Evolutionary conservation across 75 land plant genomes (phyloP).

Genomic region (Cupressus sempervirens): DNA sequence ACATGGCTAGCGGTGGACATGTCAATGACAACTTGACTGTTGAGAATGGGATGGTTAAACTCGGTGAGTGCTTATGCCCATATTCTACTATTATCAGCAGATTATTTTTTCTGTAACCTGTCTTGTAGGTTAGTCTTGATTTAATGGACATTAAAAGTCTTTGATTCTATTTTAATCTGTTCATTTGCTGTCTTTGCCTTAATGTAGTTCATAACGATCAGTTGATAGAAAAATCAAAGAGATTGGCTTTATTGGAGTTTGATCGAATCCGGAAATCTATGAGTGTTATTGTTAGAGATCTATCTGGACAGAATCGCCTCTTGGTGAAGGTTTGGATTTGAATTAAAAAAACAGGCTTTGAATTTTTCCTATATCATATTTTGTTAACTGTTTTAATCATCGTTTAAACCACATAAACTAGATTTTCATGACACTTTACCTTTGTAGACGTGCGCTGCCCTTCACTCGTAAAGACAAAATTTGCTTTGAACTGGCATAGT

Average conservation of each 20-base stretch:
- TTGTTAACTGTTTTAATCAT: too few relatives aligned
- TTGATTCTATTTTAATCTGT: background rate
- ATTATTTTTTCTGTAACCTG: background rate
- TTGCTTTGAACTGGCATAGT: too few relatives aligned
- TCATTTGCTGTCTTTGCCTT: background rate
- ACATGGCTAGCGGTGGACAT: constrained; percentile 32
- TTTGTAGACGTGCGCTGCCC: too few relatives aligned
- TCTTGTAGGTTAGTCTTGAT: too few relatives aligned
- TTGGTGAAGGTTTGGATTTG: constrained; percentile 71
- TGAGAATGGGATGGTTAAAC: constrained; percentile 30
- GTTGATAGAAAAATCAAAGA: constrained; percentile 61
- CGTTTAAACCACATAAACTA: too few relatives aligned
- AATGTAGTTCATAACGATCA: constrained; percentile 65
- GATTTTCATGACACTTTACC: too few relatives aligned
- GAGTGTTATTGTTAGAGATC: constrained; percentile 64
- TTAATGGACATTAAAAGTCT: too few relatives aligned
- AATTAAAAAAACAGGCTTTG: background rate
- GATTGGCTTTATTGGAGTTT: constrained; percentile 80
- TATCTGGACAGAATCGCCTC: constrained; percentile 50
- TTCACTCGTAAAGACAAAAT: too few relatives aligned
- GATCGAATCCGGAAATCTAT: constrained; percentile 84
- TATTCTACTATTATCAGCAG: background rate
- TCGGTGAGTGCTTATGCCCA: constrained; percentile 46
- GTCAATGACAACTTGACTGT: constrained; percentile 21
- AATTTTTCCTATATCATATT: too few relatives aligned